Percentiles rank a stretch among this genome's conserved stretches.
These are phyloP conservation scores for Scortechinia acanthostroma DNA, from an alignment of 2,329 filamentous ascomycete genomes.

Conservation along the genomic window DNA sequence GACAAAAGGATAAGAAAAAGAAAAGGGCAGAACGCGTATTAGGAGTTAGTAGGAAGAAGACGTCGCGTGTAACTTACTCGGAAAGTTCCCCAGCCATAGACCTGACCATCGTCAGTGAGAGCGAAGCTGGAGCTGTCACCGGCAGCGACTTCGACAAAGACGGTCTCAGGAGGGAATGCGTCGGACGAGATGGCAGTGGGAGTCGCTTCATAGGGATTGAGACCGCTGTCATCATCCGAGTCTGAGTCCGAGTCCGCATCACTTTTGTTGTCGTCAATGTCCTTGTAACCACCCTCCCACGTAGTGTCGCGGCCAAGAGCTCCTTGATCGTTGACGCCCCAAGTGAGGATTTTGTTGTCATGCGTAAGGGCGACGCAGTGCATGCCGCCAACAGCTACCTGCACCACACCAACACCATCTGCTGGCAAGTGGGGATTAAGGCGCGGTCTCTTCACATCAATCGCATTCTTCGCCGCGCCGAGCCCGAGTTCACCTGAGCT, in stretches of 20 bases:
- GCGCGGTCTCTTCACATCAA: constrained; percentile 50
- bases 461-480: constrained; percentile 40
- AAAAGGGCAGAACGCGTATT: constrained; percentile 3
- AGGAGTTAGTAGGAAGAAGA: background rate
- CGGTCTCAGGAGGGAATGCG: constrained; percentile 50
- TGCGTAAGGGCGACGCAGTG: constrained; percentile 54
- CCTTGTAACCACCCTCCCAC: constrained; percentile 1
- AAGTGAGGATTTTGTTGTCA: constrained; percentile 55
- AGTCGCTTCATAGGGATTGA: constrained; percentile 69
- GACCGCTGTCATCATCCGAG: constrained; percentile 49
- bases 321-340: constrained; percentile 63
- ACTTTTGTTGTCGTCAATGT: background rate
- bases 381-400: constrained; percentile 56
- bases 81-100: constrained; percentile 83
- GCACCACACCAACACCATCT: constrained; percentile 45
- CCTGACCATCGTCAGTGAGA: constrained; percentile 66
- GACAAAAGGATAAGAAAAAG: background rate
- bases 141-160: constrained; percentile 62
- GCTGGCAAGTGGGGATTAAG: constrained; percentile 42
- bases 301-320: constrained; percentile 52
- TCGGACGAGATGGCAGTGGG: constrained; percentile 53
- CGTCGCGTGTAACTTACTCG: constrained; percentile 35
- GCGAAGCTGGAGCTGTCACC: constrained; percentile 72
- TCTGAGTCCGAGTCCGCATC: constrained; percentile 27
- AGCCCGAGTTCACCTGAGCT: constrained; percentile 53